These are phyloP conservation scores for Xylariaceae sp. DNA, from an alignment of 2,329 filamentous ascomycete species.

Conservation along the genomic window DNA sequence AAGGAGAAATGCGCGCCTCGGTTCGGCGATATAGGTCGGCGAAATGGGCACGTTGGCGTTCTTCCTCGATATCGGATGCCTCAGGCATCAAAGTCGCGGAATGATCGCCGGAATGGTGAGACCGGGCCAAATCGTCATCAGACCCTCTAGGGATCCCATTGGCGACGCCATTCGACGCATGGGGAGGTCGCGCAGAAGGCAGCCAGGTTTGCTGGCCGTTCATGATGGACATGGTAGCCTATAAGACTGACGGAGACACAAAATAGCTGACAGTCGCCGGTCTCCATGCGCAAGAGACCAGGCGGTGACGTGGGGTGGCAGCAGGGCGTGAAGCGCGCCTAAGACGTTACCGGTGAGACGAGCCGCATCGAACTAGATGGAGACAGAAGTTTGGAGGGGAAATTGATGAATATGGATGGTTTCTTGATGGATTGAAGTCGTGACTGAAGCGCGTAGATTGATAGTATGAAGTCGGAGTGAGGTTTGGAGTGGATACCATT, in stretches of 20 bases:
- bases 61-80: conserved; percentile 61
- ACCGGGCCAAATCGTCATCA: conserved; percentile 54
- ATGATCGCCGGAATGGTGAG: conserved; percentile 47
- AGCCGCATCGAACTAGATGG: conserved; percentile 51
- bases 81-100: conserved; percentile 52
- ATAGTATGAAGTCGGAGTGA: conserved; percentile 49
- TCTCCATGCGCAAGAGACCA: conserved; percentile 50
- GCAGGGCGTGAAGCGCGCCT: conserved; percentile 40
- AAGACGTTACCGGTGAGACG: conserved; percentile 46
- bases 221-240: conserved; percentile 59
- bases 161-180: conserved; percentile 24
- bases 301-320: conserved; percentile 46
- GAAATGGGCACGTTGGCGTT: conserved; percentile 68
- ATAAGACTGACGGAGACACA: conserved; percentile 43
- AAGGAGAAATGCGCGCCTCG: conserved; percentile 67
- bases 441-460: conserved; percentile 46
- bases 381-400: conserved; percentile 34
- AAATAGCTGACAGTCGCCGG: conserved; percentile 47
- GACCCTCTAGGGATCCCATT: conserved; percentile 42
- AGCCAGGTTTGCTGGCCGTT: conserved; percentile 63
- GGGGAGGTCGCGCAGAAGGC: conserved; percentile 47
- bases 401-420: conserved; percentile 37
- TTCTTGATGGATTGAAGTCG: conserved; percentile 47
- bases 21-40: conserved; percentile 70
- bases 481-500: conserved; percentile 23